Conservation (phyloP, 78 protist species). For the Tieghemostelium lacteum region DNA sequence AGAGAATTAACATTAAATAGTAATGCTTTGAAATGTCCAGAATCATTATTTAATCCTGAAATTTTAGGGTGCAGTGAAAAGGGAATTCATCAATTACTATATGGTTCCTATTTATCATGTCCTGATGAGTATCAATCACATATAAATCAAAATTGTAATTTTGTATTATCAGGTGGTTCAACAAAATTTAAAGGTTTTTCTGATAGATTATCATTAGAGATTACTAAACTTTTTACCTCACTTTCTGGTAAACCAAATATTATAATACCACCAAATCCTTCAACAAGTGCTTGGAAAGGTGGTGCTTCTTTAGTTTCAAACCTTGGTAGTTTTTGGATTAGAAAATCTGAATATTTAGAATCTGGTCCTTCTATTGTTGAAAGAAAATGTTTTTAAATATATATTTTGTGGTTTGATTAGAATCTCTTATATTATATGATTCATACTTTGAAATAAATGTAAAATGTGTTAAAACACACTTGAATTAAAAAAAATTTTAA, state of each 20-base stretch:
- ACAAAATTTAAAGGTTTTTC: constrained; percentile 83
- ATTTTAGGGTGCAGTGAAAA: constrained; percentile 85
- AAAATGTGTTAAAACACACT: no score
- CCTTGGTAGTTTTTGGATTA: no score
- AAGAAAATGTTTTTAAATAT: no score
- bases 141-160: constrained; percentile 55
- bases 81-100: constrained; percentile 49
- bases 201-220: constrained; percentile 66
- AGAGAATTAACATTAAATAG: constrained; percentile 77
- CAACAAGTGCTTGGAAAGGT: constrained; percentile 98
- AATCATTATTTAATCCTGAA: constrained; percentile 91
- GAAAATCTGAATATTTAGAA: constrained; percentile 70
- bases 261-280: constrained; percentile 94
- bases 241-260: constrained; percentile 90
- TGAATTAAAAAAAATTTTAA: no score
- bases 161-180: constrained; percentile 90
- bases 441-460: no score
- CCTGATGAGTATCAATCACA: constrained; percentile 82
- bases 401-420: no score
- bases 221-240: constrained; percentile 81
- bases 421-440: no score
- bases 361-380: constrained; percentile 61
- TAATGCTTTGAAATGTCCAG: constrained; percentile 90
- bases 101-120: constrained; percentile 48
- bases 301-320: constrained; percentile 96